Evolutionary conservation across 148 eudicot genomes (phyloP).

Genomic region (Rhododendron molle): DNA sequence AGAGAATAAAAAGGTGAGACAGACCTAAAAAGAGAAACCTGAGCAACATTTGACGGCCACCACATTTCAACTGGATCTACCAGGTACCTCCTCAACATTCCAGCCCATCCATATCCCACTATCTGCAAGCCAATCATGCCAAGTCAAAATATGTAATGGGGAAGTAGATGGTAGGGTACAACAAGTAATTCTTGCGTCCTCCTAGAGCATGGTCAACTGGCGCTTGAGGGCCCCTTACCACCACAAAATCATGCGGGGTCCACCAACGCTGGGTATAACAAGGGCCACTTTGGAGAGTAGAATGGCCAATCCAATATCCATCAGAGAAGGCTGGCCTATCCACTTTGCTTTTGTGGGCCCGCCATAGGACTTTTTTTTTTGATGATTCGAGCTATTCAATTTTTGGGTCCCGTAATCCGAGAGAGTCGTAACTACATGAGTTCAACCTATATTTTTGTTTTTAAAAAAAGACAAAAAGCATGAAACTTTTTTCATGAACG

Average conservation of each 20-base stretch:
- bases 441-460: background rate
- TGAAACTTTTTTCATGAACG: background rate
- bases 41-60: slow-evolving; percentile 99
- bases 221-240: background rate
- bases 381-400: background rate
- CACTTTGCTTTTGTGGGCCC: background rate
- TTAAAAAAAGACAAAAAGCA: background rate
- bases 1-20: background rate
- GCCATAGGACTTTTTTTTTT: background rate
- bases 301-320: background rate
- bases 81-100: slow-evolving; percentile 81
- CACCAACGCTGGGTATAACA: background rate
- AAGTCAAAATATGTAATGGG: background rate
- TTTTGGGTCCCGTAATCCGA: background rate
- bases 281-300: background rate
- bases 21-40: slow-evolving; percentile 94
- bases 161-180: background rate
- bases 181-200: background rate
- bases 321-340: background rate
- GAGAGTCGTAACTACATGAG: background rate
- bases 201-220: background rate
- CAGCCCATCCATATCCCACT: slow-evolving; percentile 98
- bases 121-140: slow-evolving; percentile 34
- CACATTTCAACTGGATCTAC: slow-evolving; percentile 99
- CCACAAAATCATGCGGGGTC: background rate